A percentile compares a stretch with the other conserved stretches of the same genome.
These are phyloP conservation scores for Fagus crenata DNA, from an alignment of 306 rosid genomes.

Conservation along the genomic window DNA sequence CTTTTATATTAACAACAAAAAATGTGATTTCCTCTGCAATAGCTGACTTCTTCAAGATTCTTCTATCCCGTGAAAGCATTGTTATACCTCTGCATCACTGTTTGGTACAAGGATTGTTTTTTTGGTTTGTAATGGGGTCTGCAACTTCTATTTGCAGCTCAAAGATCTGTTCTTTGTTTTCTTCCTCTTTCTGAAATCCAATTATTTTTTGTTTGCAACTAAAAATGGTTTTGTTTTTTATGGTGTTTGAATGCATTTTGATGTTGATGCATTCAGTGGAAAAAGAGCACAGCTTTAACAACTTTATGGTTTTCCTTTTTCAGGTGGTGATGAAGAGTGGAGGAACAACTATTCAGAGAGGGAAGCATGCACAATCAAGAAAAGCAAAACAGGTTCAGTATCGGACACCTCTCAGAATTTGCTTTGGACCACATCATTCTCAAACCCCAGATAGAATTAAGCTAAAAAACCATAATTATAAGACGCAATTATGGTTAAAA, in stretches of 20 bases:
- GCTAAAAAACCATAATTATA: conserved; percentile 29
- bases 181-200: conserved; percentile 37
- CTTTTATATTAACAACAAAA: conserved; percentile 9
- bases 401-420: conserved; percentile 40
- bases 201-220: background rate
- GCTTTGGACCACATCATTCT: conserved; percentile 69
- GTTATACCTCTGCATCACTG: conserved; percentile 33
- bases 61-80: conserved; percentile 22
- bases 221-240: background rate
- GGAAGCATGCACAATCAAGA: conserved; percentile 81
- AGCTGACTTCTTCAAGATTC: conserved; percentile 9
- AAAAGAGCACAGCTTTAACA: conserved; percentile 63
- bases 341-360: conserved; percentile 70
- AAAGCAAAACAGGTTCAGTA: conserved; percentile 88
- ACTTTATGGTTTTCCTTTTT: conserved; percentile 59
- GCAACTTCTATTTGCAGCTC: conserved; percentile 34
- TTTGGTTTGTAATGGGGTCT: conserved; percentile 28
- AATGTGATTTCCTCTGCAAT: conserved; percentile 27
- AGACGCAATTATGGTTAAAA: conserved; percentile 26
- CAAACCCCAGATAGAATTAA: conserved; percentile 41
- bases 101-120: conserved; percentile 19
- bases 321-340: conserved; percentile 95
- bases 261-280: conserved; percentile 50
- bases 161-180: conserved; percentile 57
- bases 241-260: conserved; percentile 37